A percentile compares a stretch with the other conserved stretches of the same genome.
Evolutionary conservation across 441 rosid species (phyloP).

Genomic region (Adansonia madagascariensis): DNA sequence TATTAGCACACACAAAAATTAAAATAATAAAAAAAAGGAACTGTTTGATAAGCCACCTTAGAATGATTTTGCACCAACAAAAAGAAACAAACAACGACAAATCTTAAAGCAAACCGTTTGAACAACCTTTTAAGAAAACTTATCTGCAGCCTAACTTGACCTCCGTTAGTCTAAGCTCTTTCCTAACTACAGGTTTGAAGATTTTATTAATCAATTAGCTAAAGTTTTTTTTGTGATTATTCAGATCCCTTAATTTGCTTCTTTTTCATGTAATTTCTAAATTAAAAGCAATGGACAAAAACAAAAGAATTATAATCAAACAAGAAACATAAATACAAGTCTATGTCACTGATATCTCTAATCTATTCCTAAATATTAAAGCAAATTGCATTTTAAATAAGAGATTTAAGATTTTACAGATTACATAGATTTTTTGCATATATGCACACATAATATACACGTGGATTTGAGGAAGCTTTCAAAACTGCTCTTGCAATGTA

Average conservation of each 20-base stretch:
- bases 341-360: background rate
- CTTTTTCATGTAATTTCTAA: background rate
- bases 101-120: slow-evolving; percentile 18
- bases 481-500: slow-evolving; percentile 24
- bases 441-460: background rate
- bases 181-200: background rate
- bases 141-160: slow-evolving; percentile 13
- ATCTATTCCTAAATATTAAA: background rate
- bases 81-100: background rate
- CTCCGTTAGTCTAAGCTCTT: background rate
- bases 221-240: background rate
- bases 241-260: background rate
- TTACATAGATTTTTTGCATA: slow-evolving; percentile 7
- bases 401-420: slow-evolving; percentile 25
- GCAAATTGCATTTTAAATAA: slow-evolving; percentile 30
- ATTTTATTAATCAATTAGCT: background rate
- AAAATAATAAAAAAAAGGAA: background rate
- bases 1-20: background rate
- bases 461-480: slow-evolving; percentile 22
- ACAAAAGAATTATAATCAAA: slow-evolving; percentile 4
- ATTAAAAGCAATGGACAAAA: background rate
- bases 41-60: background rate
- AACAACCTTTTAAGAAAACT: slow-evolving; percentile 22
- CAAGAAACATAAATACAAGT: background rate
- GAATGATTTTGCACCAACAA: background rate